phyloP scores from a whole-genome alignment of 2,329 filamentous ascomycete genomes.

The Lasiodiplodia hormozganensis region DNA sequence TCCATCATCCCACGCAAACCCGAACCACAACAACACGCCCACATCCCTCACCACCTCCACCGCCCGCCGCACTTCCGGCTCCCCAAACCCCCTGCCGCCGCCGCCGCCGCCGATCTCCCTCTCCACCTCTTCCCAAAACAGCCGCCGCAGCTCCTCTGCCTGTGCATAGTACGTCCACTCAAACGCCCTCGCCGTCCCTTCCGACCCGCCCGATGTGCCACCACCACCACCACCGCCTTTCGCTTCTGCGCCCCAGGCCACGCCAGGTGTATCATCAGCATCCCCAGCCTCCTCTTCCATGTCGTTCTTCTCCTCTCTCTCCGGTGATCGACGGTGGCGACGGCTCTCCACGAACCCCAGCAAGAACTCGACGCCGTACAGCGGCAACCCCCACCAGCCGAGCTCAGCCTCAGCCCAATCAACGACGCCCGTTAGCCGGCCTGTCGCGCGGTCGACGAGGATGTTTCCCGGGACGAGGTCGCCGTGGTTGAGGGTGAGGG shows the following conservation, averaged over 20 bases:
- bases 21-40: slow-evolving; percentile 68
- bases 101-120: not conserved
- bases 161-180: slow-evolving; percentile 52
- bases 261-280: not conserved
- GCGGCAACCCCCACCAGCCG: slow-evolving; percentile 64
- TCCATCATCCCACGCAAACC: slow-evolving; percentile 69
- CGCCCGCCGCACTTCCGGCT: slow-evolving; percentile 40
- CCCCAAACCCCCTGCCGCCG: slow-evolving; percentile 41
- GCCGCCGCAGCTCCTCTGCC: slow-evolving; percentile 50
- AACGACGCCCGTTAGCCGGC: slow-evolving; percentile 60
- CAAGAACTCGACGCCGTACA: slow-evolving; percentile 68
- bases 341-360: slow-evolving; percentile 55
- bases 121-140: slow-evolving; percentile 59
- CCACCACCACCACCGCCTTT: not conserved
- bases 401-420: slow-evolving; percentile 71
- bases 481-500: slow-evolving; percentile 66
- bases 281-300: not conserved
- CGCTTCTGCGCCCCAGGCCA: not conserved
- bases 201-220: too few relatives aligned
- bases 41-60: slow-evolving; percentile 57
- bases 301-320: not conserved
- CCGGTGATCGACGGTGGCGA: not conserved
- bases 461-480: slow-evolving; percentile 67
- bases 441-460: slow-evolving; percentile 55
- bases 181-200: not conserved